Evolutionary conservation across 2,329 filamentous ascomycete genomes (phyloP).

Genomic region (Byssothecium circinans): DNA sequence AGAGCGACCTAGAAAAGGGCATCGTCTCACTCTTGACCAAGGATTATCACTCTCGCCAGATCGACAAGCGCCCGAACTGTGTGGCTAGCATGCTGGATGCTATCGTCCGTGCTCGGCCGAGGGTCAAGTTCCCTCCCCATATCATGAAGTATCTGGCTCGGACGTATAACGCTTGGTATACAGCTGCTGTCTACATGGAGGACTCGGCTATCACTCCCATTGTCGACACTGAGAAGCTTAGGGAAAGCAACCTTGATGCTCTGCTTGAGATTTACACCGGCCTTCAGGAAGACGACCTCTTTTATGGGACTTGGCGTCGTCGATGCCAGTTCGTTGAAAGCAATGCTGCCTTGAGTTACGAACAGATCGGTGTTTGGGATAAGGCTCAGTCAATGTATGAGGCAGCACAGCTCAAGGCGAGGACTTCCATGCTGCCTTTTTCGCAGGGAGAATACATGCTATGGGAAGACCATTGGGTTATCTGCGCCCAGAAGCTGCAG

Average conservation of each 20-base stretch:
- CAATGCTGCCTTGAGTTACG: conserved; percentile 94
- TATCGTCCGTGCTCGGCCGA: conserved; percentile 78
- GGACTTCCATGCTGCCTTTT: conserved; percentile 93
- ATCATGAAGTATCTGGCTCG: conserved; percentile 93
- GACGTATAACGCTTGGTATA: conserved; percentile 97
- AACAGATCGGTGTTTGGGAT: conserved; percentile 99
- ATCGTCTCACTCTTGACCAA: conserved; percentile 90
- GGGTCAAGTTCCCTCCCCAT: conserved; percentile 91
- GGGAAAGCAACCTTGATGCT: conserved; percentile 94
- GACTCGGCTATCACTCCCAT: conserved; percentile 82
- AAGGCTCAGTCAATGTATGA: conserved; percentile 98
- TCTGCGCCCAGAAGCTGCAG: conserved; percentile 96
- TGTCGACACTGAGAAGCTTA: conserved; percentile 78
- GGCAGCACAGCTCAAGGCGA: conserved; percentile 92
- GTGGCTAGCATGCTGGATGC: conserved; percentile 90
- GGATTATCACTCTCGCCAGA: conserved; percentile 91
- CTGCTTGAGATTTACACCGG: conserved; percentile 90
- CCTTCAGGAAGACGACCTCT: conserved; percentile 92
- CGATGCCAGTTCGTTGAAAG: conserved; percentile 97
- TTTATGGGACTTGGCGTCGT: conserved; percentile 95
- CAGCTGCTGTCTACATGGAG: conserved; percentile 86
- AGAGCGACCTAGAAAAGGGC: conserved; percentile 84
- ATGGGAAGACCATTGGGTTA: conserved; percentile 99
- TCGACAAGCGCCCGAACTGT: conserved; percentile 94
- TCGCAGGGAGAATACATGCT: conserved; percentile 97